Base-by-base conservation (phyloP, 441 rosid species). In the Adansonia madagascariensis region DNA sequence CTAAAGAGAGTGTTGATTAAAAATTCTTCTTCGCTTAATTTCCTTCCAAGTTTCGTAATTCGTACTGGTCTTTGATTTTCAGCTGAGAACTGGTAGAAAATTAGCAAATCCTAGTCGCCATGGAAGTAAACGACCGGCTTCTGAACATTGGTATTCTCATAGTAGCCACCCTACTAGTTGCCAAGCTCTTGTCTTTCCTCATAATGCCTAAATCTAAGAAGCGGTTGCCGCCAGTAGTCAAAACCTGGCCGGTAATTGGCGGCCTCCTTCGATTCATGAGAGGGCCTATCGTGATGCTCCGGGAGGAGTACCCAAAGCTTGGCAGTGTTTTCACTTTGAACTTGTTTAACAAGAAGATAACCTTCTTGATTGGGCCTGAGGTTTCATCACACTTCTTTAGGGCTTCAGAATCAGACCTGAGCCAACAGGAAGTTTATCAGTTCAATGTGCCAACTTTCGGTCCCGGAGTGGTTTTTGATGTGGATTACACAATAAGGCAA, bases 371-470 rank as follows among this genome's bases (percentile, higher is more conserved):
- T 50, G 99, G 98, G 6, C 99, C 98, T 43, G 97, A 97, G 80
- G 98, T 97, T 39, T 97, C 99, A 0, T 88, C 99, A 0, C 99
- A 94, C 82, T 97, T 97, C 82, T 97, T 97, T 82, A 97, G 94
- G 92, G 98, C 99, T 68, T 47, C 91, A 0, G 99, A 97, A 75
- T 75, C 90, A 11, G 98, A 97, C 62, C 92, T 97, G 22, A 97
- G 99, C 77, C 99, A 97, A 90, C 98, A 97, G 83, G 99, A 97
- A 79, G 97, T 97, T 6, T 97, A 97, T 79, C 97, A 90, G 75
- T 97, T 97, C 91, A 97, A 97, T 76, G 99, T 97, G 71, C 99
- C 98, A 4, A 91, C 97, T 60, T 97, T 97, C 73, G 99, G 99
- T 11, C 99, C 97, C 8, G 98, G 99, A 18, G 99, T 97, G 47